Base-by-base conservation (phyloP, 257 asterid genomes). In the Petrea volubilis region DNA sequence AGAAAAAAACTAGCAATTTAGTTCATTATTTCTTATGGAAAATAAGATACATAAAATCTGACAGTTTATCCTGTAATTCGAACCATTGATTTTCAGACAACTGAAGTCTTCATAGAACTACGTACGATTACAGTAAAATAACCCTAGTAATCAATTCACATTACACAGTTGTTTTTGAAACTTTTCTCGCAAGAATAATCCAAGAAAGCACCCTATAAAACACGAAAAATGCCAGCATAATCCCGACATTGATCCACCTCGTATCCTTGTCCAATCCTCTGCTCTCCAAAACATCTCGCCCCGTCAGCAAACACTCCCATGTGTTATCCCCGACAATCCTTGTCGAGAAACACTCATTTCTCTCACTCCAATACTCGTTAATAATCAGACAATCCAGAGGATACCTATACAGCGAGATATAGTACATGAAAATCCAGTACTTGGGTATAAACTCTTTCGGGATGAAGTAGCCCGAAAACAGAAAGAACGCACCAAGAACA, bases 351-450 rank as follows among this genome's bases (percentile, higher is more conserved):
- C 98, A 92, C 47, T 79, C 85, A 10, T 60, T 71, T 72, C 89
- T 84, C 60, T 82, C 74, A 56, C 88, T 82, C 98, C 96, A 90
- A 15, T 92, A 92, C 64, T 92, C 98, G 55, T 92, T 92, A 2
- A 83, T 77, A 23, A 92, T 74, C 66, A 92, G 74, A 1, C 90
- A 82, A 72, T 92, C 98, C 73, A 92, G 69, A 3, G 98, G 96
- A 70, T 92, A 90, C 87, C 98, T 71, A 78, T 92, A 92, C 2
- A 92, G 86, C 1, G 98, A 92, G 38, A 92, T 88, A 40, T 92
- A 89, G 67, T 92, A 92, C 98, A 92, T 92, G 79, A 92, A 83
- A 51, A 90, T 65, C 98, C 98, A 90, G 72, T 89, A 92, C 62
- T 81, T 92, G 4, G 98, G 98, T 14, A 92, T 92, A 71, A 79